A percentile compares a stretch with the other conserved stretches of the same genome.
Conservation (phyloP, 2,329 filamentous ascomycete genomes). For the Arthrinium phaeospermum region DNA sequence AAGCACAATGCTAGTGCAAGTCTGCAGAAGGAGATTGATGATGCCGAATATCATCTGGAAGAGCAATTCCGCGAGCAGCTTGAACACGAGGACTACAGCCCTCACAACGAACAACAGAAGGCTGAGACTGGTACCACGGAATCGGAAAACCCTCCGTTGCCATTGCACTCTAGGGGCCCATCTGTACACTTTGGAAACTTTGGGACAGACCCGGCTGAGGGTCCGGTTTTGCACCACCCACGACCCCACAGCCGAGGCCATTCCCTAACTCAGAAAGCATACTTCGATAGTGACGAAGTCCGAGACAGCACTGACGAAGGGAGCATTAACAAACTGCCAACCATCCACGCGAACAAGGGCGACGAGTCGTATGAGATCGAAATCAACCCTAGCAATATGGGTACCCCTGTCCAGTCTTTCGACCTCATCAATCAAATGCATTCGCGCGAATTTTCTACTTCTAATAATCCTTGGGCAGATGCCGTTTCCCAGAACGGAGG, state of each 20-base stretch:
- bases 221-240: conserved; percentile 70
- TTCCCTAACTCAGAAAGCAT: conserved; percentile 72
- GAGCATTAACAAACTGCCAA: conserved; percentile 44
- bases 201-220: conserved; percentile 58
- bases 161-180: conserved; percentile 48
- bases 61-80: conserved; percentile 79
- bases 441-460: conserved; percentile 59
- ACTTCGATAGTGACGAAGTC: conserved; percentile 59
- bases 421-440: conserved; percentile 56
- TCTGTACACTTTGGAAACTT: conserved; percentile 59
- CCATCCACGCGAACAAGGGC: conserved; percentile 44
- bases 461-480: conserved; percentile 70
- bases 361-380: conserved; percentile 70
- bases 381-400: conserved; percentile 75
- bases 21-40: conserved; percentile 83
- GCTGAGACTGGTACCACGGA: conserved; percentile 34
- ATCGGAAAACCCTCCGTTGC: conserved; percentile 29
- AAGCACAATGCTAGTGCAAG: conserved; percentile 76
- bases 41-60: conserved; percentile 84
- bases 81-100: conserved; percentile 79
- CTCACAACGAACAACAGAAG: conserved; percentile 55
- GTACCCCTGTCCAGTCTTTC: conserved; percentile 63
- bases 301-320: conserved; percentile 45
- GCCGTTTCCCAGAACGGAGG: conserved; percentile 47
- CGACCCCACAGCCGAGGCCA: conserved; percentile 77